Percentiles rank a stretch among this genome's conserved stretches.
These are phyloP conservation scores for Conticribra guillardii DNA, from an alignment of 108 stramenopile species.

Conservation along the genomic window DNA sequence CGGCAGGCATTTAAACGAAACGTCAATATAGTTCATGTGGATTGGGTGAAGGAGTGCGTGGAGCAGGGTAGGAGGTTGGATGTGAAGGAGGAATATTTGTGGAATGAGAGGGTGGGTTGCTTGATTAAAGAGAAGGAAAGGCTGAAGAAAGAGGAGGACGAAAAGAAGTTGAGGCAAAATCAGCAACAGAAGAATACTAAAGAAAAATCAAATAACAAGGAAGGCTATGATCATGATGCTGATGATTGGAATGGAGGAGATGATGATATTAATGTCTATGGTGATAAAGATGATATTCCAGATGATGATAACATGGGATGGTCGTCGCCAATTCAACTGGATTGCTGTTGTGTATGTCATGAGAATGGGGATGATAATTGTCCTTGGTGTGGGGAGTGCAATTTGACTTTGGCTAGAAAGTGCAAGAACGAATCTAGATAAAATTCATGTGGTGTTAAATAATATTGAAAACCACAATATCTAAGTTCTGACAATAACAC, in stretches of 20 bases:
- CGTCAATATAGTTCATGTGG: slow-evolving; percentile 54
- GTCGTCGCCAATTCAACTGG: slow-evolving; percentile 47
- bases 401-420: slow-evolving; percentile 27
- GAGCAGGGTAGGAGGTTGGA: neutral
- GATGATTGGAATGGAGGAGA: too few relatives aligned
- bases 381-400: slow-evolving; percentile 51
- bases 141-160: neutral
- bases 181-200: neutral
- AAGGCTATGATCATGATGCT: too few relatives aligned
- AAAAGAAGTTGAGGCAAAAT: neutral
- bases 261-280: too few relatives aligned
- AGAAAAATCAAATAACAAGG: neutral
- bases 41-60: slow-evolving; percentile 52
- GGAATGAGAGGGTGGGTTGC: slow-evolving; percentile 1
- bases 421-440: neutral
- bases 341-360: slow-evolving; percentile 80
- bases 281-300: slow-evolving; percentile 9
- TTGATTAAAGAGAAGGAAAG: neutral
- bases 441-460: too few relatives aligned
- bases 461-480: too few relatives aligned
- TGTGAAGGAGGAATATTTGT: neutral
- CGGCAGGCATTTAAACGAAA: slow-evolving; percentile 60
- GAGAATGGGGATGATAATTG: slow-evolving; percentile 49
- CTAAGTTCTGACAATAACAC: too few relatives aligned
- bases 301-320: slow-evolving; percentile 38